Evolutionary conservation across 352 stramenopile species (phyloP), one percentile per base, ranked within the genome.

Genomic region (Globisporangium middletonii): DNA sequence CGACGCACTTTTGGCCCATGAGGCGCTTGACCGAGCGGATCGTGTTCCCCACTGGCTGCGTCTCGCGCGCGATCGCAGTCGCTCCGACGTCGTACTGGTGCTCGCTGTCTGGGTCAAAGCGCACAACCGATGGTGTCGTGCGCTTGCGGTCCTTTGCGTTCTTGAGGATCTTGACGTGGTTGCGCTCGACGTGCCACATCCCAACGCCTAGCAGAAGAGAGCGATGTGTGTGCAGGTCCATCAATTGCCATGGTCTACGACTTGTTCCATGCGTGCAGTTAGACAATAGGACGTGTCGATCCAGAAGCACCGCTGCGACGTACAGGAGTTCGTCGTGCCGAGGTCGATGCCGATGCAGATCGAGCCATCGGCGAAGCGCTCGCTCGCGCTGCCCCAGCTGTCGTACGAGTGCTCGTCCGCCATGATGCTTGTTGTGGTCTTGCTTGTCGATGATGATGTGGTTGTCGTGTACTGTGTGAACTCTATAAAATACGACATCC

Each of bases 251-350:
- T 23, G 23, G 23, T 23, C 23, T 19, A 2, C 41, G 9, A 19
- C 12, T 8, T 46, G 27, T 15, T 3, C 13, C 23, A 23, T 23
- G 23, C 23, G 4, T 27, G 11, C 4, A 46, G 18, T 18, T 1
- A 53, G 48, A 5, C 5, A 38, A 9, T 38, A 9, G 1, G 33
- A 38, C 5, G 6, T 9, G 44, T 46, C 9, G 15, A 56, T n/a
- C 5, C 16, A 45, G 13, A 23, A 4, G 2, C 5, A 37, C 12
- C 43, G 37, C 8, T 56, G 18, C 4, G 4, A 59, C 67, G 65
- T 66, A 92, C 97, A 99, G 18, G 95, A 99, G 82, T 99, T 99
- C 27, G 98, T 99, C 9, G 98, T 99, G 69, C 98, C 98, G 58
- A 99, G 83, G 83, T 99, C 98, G 70, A 99, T 99, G 60, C 98